A percentile compares a stretch with the other conserved stretches of the same genome.
These are phyloP conservation scores for Aeschynomene evenia DNA, from an alignment of 306 rosid species.

Conservation along the genomic window DNA sequence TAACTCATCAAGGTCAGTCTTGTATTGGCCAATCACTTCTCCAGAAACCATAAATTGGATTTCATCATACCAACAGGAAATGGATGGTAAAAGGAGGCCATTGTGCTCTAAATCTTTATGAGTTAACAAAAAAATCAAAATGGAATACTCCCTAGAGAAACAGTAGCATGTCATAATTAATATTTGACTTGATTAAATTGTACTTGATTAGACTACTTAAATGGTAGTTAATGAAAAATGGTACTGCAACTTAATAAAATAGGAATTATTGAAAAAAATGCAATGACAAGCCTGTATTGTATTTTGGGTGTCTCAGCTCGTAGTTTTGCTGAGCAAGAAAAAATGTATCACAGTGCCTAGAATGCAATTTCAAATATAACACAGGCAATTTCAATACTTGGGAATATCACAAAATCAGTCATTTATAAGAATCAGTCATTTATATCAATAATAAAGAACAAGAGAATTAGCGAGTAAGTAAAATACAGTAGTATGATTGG, in stretches of 20 bases:
- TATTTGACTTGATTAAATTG: not conserved
- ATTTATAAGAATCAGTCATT: not conserved
- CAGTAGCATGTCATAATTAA: not conserved
- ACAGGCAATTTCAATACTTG: not conserved
- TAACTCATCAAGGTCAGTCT: not conserved
- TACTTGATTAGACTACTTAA: no score
- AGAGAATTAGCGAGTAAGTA: not conserved
- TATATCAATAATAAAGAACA: slow-evolving; percentile 11
- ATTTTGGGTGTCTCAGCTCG: not conserved
- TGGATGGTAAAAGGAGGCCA: not conserved
- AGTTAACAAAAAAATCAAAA: not conserved
- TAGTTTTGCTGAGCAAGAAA: not conserved
- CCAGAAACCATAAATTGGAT: not conserved
- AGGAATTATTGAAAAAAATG: no score
- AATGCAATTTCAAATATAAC: not conserved
- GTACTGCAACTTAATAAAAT: not conserved
- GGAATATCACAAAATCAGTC: slow-evolving; percentile 7
- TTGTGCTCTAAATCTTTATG: not conserved
- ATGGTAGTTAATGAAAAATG: not conserved
- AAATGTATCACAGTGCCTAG: not conserved
- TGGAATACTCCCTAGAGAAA: not conserved
- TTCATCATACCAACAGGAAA: not conserved
- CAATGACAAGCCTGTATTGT: not conserved
- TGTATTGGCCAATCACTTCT: not conserved
- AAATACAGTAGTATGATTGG: not conserved